Conservation (phyloP, 2,329 filamentous ascomycete genomes). For the Aspergillus niger region DNA sequence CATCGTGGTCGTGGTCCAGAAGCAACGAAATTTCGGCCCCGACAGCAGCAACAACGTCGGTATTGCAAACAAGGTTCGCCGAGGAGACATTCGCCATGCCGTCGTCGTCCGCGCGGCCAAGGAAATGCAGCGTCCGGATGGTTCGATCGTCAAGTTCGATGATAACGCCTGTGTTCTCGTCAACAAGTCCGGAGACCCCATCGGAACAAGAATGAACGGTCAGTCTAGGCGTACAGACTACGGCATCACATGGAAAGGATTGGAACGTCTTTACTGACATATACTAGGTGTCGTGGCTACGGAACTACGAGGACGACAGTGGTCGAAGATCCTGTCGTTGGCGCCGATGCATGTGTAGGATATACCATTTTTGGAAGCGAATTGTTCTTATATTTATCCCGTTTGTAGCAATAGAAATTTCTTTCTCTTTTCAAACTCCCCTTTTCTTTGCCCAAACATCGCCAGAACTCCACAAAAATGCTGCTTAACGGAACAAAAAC, state of each 20-base stretch:
- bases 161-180: conserved; percentile 98
- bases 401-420: conserved; percentile 35
- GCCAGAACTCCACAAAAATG: conserved; percentile 27
- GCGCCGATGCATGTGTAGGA: conserved; percentile 76
- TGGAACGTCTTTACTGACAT: conserved; percentile 22
- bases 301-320: conserved; percentile 88
- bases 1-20: conserved; percentile 96
- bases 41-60: conserved; percentile 73
- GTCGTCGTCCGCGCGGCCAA: conserved; percentile 91
- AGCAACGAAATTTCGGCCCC: conserved; percentile 76
- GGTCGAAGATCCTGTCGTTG: conserved; percentile 97
- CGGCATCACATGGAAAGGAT: too few relatives aligned
- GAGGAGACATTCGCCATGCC: conserved; percentile 94
- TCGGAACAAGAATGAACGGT: conserved; percentile 88
- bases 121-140: conserved; percentile 82
- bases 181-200: conserved; percentile 94
- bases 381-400: conserved; percentile 27
- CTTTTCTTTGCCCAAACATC: conserved; percentile 11
- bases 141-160: conserved; percentile 88
- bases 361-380: conserved; percentile 36
- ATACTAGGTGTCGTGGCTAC: conserved; percentile 76
- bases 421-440: conserved; percentile 11
- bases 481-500: conserved; percentile 14
- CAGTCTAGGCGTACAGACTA: conserved; percentile 26
- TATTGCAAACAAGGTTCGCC: conserved; percentile 88